Percentiles rank a stretch among this genome's conserved stretches.
Conservation (phyloP, 75 land plant genomes). For the Selaginella tamariscina region DNA sequence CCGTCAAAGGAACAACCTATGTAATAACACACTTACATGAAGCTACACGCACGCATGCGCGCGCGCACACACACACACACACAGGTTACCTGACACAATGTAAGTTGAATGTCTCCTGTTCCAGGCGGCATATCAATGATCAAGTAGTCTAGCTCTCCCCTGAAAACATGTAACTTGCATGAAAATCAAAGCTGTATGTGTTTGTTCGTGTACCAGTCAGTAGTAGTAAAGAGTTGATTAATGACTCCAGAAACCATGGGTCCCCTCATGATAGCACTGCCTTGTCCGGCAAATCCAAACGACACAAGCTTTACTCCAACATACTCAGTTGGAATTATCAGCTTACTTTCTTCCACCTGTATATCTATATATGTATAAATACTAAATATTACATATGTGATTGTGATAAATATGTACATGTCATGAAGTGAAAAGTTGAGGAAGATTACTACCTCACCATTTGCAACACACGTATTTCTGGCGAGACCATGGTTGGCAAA, state of each 20-base stretch:
- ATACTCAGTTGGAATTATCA: constrained; percentile 87
- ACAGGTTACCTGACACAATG: constrained; percentile 93
- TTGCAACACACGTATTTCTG: background rate
- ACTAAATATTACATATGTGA: too few relatives aligned
- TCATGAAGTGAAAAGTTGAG: background rate
- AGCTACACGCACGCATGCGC: background rate
- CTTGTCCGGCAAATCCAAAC: constrained; percentile 97
- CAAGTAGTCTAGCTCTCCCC: constrained; percentile 97
- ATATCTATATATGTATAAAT: too few relatives aligned
- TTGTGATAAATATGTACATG: too few relatives aligned
- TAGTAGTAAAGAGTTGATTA: constrained; percentile 80
- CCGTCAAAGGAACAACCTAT: constrained; percentile 93
- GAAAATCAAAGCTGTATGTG: background rate
- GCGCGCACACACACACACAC: too few relatives aligned
- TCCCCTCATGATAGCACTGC: constrained; percentile 97
- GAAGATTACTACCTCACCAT: constrained; percentile 3
- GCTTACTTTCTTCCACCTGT: constrained; percentile 72
- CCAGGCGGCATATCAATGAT: constrained; percentile 98
- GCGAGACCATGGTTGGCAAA: background rate
- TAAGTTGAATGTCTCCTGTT: constrained; percentile 96
- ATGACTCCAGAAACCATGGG: constrained; percentile 99
- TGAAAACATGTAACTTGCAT: too few relatives aligned
- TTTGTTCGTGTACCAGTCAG: constrained; percentile 58
- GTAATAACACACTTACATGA: background rate
- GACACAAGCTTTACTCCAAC: constrained; percentile 92